A percentile compares a stretch with the other conserved stretches of the same genome.
These are phyloP conservation scores for Penicillium lividum DNA, from an alignment of 495 filamentous ascomycete genomes.

Conservation along the genomic window DNA sequence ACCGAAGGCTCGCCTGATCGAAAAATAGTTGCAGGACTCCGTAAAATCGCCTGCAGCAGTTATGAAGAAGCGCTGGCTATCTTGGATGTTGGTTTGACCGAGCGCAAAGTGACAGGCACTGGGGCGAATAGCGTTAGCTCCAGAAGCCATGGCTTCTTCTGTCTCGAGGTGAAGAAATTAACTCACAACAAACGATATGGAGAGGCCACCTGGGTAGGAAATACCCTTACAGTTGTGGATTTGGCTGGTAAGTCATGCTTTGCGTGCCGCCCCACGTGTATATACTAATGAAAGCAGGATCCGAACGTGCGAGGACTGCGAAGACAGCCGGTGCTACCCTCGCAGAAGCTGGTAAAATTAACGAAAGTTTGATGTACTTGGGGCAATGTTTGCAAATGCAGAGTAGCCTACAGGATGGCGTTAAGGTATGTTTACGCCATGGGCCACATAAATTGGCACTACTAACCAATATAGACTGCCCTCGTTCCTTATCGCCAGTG, in stretches of 20 bases:
- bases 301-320: slow-evolving; percentile 87
- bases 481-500: slow-evolving; percentile 92
- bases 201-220: slow-evolving; percentile 69
- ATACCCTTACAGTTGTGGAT: slow-evolving; percentile 86
- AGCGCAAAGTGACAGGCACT: slow-evolving; percentile 86
- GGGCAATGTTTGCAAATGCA: slow-evolving; percentile 98
- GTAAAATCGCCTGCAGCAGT: slow-evolving; percentile 84
- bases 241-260: slow-evolving; percentile 64
- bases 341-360: slow-evolving; percentile 95
- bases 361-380: slow-evolving; percentile 96
- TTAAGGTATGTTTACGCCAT: slow-evolving; percentile 41
- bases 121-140: slow-evolving; percentile 86
- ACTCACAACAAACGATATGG: slow-evolving; percentile 51
- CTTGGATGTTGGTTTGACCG: slow-evolving; percentile 84
- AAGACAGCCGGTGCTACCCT: slow-evolving; percentile 92
- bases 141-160: slow-evolving; percentile 95
- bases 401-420: slow-evolving; percentile 69
- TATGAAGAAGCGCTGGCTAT: slow-evolving; percentile 88
- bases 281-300: slow-evolving; percentile 49
- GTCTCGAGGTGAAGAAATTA: slow-evolving; percentile 88
- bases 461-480: slow-evolving; percentile 47
- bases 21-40: slow-evolving; percentile 88
- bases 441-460: too few relatives aligned
- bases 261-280: background rate
- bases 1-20: slow-evolving; percentile 81